Conservation (phyloP, 2,329 filamentous ascomycete genomes). For the Colletotrichum sp. region DNA sequence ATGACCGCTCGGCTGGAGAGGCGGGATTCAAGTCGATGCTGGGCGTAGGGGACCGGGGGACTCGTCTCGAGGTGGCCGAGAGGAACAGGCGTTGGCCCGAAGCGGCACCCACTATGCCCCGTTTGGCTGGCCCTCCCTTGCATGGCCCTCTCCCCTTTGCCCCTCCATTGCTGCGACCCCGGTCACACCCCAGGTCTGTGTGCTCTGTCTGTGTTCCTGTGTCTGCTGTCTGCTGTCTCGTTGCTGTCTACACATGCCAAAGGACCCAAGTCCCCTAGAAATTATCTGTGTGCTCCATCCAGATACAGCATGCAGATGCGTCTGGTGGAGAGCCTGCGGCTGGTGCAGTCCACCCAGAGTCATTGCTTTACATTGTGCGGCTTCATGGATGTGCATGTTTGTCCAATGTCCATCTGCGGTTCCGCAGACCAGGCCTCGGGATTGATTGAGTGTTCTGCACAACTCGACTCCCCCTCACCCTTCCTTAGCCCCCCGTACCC, state of each 20-base stretch:
- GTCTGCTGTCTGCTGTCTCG: neutral
- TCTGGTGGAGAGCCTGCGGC: neutral
- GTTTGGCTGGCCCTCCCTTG: neutral
- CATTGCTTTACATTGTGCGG: constrained; percentile 3
- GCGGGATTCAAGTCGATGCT: neutral
- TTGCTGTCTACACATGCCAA: neutral
- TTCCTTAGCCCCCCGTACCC: neutral
- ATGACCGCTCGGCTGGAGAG: neutral
- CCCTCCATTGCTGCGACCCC: neutral
- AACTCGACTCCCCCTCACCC: neutral
- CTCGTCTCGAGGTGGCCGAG: constrained; percentile 12
- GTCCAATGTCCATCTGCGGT: neutral
- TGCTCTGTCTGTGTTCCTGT: neutral
- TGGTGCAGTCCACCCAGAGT: neutral
- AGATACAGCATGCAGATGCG: neutral
- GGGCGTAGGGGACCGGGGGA: neutral
- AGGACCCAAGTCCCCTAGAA: neutral
- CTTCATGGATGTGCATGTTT: neutral
- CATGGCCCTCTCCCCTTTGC: neutral
- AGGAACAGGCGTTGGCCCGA: constrained; percentile 15
- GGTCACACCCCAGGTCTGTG: neutral
- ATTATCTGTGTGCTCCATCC: neutral
- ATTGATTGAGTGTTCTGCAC: neutral
- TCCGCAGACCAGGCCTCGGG: neutral
- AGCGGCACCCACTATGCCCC: neutral